Evolutionary conservation across 495 filamentous ascomycete genomes (phyloP), one percentile per base, ranked within the genome.

Genomic region (Cercophora newfieldiana): DNA sequence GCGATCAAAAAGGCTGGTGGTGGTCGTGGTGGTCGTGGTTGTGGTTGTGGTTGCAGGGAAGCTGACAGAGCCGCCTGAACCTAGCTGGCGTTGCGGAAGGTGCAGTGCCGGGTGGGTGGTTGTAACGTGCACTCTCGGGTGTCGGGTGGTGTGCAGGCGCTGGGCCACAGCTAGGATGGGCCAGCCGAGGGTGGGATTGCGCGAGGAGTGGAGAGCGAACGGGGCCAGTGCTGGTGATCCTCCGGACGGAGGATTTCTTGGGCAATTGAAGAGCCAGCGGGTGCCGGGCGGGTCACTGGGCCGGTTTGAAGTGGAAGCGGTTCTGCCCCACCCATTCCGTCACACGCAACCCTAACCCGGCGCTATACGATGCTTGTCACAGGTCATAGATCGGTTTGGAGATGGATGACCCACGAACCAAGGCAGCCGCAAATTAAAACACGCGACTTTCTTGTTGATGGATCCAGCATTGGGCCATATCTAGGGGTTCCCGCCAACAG

Each of bases 131-230:
- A 16, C 37, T 44, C 18, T 44, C 37, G 37, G 37, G 37, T 44
- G 37, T 44, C 37, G 37, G 37, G 37, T 4, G 37, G 37, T 44
- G 37, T 44, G 37, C 37, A 44, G 37, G 37, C 37, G 18, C 37
- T 44, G 37, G 37, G 37, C 37, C 37, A n/a, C n/a, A 44, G 37
- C 37, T 44, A 44, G 37, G 37, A 44, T 44, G n/a, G n/a, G n/a
- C 37, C 37, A 44, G 37, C 37, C 37, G 37, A 44, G 37, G 37
- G 37, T 44, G 37, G 37, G 37, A 44, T 14, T 44, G 37, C 37
- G 37, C 37, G 37, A 33, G 12, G 30, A 44, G 37, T 72, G 72
- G 68, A 72, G 68, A 68, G 63, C 33, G 63, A 68, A 63, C 64
- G 65, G 67, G 71, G 66, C 51, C 49, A 30, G 60, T 51, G 30